These are phyloP conservation scores for Neopestalotiopsis sp. DNA, from an alignment of 2,329 filamentous ascomycete genomes.

Conservation along the genomic window DNA sequence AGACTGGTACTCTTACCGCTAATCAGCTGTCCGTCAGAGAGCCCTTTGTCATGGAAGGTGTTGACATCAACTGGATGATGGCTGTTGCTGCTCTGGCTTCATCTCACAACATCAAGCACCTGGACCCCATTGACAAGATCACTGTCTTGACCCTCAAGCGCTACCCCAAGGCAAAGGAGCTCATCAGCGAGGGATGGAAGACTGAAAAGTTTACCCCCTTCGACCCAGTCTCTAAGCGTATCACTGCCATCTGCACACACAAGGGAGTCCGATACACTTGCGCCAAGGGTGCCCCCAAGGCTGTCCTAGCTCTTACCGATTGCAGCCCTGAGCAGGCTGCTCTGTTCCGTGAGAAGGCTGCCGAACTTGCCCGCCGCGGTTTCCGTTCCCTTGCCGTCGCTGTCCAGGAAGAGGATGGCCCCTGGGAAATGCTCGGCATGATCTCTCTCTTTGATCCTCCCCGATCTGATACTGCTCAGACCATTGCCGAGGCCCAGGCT, in stretches of 20 bases:
- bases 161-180: constrained; percentile 75
- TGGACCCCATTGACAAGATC: constrained; percentile 77
- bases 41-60: constrained; percentile 73
- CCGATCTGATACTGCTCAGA: constrained; percentile 75
- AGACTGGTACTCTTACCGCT: constrained; percentile 74
- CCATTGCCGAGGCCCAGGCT: constrained; percentile 73
- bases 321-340: constrained; percentile 67
- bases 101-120: constrained; percentile 76
- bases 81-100: constrained; percentile 73
- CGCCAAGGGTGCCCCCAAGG: constrained; percentile 76
- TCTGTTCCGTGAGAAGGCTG: constrained; percentile 71
- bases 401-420: constrained; percentile 74
- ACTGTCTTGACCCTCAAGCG: constrained; percentile 74
- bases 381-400: constrained; percentile 78
- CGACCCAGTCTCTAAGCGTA: constrained; percentile 80
- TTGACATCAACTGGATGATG: constrained; percentile 82
- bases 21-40: constrained; percentile 75
- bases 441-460: constrained; percentile 78
- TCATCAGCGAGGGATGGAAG: constrained; percentile 74
- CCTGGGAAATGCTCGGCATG: constrained; percentile 75
- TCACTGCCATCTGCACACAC: constrained; percentile 69
- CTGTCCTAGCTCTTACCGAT: constrained; percentile 69
- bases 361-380: constrained; percentile 75
- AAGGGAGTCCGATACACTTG: constrained; percentile 72
- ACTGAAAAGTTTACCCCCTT: constrained; percentile 80